Base-by-base conservation (phyloP, 306 rosid genomes). In the Trifolium repens region DNA sequence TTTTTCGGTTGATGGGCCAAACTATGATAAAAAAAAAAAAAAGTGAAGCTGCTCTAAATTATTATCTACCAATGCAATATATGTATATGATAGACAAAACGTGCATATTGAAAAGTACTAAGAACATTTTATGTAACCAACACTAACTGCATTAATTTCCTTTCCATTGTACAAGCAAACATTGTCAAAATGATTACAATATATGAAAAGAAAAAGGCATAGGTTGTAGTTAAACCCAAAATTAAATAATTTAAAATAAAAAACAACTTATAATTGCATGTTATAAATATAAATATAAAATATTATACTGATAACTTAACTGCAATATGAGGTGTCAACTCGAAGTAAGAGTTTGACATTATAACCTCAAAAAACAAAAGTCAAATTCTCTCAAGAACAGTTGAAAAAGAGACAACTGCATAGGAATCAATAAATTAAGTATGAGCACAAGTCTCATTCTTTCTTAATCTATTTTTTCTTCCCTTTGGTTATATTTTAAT, bases 151-250 rank as follows among this genome's bases (percentile, higher is more conserved):
- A 69, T 61, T 30, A 19, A 30, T 78, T 53, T 54, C 30, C 68
- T 74, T 71, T 79, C 39, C 81, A 71, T 75, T 52, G 5, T 44
- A 73, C 69, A 47, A 58, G 37, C 67, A 65, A 57, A 55, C 32
- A 65, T 54, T 17, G 52, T 39, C 43, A 22, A 73, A 53, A 64
- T 71, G 55, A 71, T 76, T 44, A 57, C 71, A 24, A 68, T 49
- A 68, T 39, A 52, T 73, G 55, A 71, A 79, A 79, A 65, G 65
- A 17, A 66, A 79, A 75, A 49, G 22, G 40, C 69, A 75, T 53
- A 79, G 59, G 81, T 72, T 71, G 79, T 58, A 66, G 24, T 37
- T 49, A 55, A 55, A 58, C 64, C 9, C 64, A 5, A 58, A 58
- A 24, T 15, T 26, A 26, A 24, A 24, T 58, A 58, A 58, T 30